phyloP scores from a whole-genome alignment of 2,329 filamentous ascomycete species.

The Ceratocystis harringtonii region DNA sequence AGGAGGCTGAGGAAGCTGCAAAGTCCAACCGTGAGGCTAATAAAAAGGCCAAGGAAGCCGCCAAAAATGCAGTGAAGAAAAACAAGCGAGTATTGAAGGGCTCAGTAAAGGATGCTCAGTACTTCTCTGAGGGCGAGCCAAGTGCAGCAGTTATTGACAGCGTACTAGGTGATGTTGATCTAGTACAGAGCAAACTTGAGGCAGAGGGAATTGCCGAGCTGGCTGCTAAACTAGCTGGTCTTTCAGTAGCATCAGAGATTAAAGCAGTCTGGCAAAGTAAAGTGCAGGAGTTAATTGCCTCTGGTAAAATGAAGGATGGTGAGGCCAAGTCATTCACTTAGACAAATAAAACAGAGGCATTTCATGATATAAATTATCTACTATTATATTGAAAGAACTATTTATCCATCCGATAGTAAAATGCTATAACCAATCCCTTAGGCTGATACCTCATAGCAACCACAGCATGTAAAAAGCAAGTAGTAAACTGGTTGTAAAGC shows the following conservation, averaged over 20 bases:
- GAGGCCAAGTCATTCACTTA: conserved; percentile 54
- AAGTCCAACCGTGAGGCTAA: conserved; percentile 68
- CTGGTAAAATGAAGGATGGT: conserved; percentile 73
- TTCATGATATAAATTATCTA: not conserved
- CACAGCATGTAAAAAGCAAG: too few relatives aligned
- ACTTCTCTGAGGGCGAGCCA: conserved; percentile 64
- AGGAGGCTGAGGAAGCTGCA: conserved; percentile 72
- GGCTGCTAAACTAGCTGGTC: conserved; percentile 61
- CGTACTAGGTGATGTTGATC: conserved; percentile 73
- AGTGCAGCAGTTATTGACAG: conserved; percentile 65
- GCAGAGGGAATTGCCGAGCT: conserved; percentile 77
- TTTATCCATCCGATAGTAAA: too few relatives aligned
- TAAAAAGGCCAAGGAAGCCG: conserved; percentile 97
- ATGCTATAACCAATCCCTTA: too few relatives aligned
- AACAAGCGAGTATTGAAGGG: conserved; percentile 96
- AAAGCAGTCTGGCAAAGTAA: conserved; percentile 70
- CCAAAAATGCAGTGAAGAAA: conserved; percentile 99
- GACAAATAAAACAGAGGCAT: not conserved
- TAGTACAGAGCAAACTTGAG: conserved; percentile 76
- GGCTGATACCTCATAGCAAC: too few relatives aligned
- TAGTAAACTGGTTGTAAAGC: too few relatives aligned
- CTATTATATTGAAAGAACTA: too few relatives aligned
- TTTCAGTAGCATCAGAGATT: conserved; percentile 70
- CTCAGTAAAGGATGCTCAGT: conserved; percentile 94
- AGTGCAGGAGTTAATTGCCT: conserved; percentile 59